A percentile compares a stretch with the other conserved stretches of the same genome.
phyloP scores from a whole-genome alignment of 2,329 filamentous ascomycete species.

The Trichoderma simmonsii region DNA sequence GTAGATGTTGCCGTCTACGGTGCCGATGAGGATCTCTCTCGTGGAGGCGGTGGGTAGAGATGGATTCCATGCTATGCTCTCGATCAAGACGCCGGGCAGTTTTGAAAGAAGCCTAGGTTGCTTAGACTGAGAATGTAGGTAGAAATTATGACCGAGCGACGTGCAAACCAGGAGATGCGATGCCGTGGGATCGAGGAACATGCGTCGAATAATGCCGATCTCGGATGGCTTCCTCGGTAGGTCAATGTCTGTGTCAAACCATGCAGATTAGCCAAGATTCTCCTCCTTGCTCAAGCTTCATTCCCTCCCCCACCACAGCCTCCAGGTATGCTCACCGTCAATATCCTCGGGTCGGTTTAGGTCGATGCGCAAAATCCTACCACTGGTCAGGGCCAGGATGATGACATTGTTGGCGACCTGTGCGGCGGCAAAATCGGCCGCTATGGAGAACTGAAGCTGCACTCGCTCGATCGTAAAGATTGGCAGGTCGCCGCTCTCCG shows the following conservation, averaged over 20 bases:
- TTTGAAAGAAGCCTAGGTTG: constrained; percentile 78
- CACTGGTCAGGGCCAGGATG: constrained; percentile 85
- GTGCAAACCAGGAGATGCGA: constrained; percentile 93
- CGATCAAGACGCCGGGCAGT: constrained; percentile 81
- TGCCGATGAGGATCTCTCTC: constrained; percentile 86
- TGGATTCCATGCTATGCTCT: constrained; percentile 92
- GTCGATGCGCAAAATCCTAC: constrained; percentile 90
- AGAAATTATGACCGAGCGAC: constrained; percentile 91
- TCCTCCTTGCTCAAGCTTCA: background rate
- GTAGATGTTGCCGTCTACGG: constrained; percentile 91
- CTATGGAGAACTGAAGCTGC: constrained; percentile 89
- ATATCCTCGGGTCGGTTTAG: constrained; percentile 92
- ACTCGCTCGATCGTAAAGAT: constrained; percentile 95
- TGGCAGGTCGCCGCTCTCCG: constrained; percentile 64
- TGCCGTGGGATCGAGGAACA: constrained; percentile 96
- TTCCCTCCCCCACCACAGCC: background rate
- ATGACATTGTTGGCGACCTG: constrained; percentile 98
- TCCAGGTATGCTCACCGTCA: constrained; percentile 58
- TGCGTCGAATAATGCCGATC: constrained; percentile 85
- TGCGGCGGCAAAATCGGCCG: constrained; percentile 91
- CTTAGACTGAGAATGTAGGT: constrained; percentile 91
- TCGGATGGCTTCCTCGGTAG: constrained; percentile 90
- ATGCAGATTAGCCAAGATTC: constrained; percentile 1
- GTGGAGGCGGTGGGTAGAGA: constrained; percentile 90
- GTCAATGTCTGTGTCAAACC: constrained; percentile 73